Evolutionary conservation across 106 monocot genomes (phyloP).

Genomic region (Dendrobium chrysotoxum): DNA sequence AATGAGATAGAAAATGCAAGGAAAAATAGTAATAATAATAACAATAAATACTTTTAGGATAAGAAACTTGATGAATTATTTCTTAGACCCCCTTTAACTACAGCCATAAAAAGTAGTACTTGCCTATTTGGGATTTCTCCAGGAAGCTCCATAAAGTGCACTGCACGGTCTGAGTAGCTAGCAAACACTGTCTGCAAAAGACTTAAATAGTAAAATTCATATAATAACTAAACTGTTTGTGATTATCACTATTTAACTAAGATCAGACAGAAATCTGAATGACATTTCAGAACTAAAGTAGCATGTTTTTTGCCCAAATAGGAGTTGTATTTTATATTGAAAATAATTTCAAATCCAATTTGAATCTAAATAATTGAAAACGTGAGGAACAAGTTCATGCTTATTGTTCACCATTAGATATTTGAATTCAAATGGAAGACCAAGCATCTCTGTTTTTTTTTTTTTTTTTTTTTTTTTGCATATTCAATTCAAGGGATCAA

Average conservation of each 20-base stretch:
- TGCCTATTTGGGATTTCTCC: constrained; percentile 98
- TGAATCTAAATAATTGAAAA: background rate
- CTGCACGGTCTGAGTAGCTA: constrained; percentile 71
- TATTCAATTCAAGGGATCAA: background rate
- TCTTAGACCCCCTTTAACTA: background rate
- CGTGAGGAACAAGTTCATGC: background rate
- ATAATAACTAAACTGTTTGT: background rate
- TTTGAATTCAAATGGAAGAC: background rate
- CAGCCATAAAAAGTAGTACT: constrained; percentile 3
- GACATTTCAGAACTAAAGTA: background rate
- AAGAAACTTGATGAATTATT: background rate
- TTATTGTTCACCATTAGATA: background rate
- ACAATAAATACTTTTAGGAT: background rate
- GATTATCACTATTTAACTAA: background rate
- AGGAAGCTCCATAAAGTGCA: constrained; percentile 99
- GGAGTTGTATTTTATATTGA: background rate
- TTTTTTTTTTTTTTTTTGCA: background rate
- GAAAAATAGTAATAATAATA: background rate
- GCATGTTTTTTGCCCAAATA: background rate
- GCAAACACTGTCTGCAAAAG: constrained; percentile 76
- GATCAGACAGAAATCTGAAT: background rate
- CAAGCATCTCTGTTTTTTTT: background rate
- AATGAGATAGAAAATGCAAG: background rate
- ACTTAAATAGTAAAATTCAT: constrained; percentile 1
- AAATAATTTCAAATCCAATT: background rate